Percentiles rank a stretch among this genome's conserved stretches.
These are phyloP conservation scores for Mycena crocata DNA, from an alignment of 768 basidiomycete genomes.

Conservation along the genomic window DNA sequence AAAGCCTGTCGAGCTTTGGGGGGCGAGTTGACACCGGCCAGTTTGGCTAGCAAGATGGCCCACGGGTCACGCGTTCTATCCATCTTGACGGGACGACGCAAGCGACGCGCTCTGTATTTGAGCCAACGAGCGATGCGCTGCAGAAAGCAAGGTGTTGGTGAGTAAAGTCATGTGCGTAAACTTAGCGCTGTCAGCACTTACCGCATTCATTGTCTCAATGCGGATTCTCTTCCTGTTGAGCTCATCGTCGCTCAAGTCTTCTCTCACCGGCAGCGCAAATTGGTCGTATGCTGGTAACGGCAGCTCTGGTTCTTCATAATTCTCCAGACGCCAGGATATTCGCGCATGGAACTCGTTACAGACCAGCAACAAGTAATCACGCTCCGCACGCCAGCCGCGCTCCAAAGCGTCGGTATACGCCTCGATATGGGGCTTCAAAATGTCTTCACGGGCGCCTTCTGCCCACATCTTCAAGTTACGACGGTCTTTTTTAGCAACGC, in stretches of 20 bases:
- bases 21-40: no score
- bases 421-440: no score
- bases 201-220: conserved; percentile 4
- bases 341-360: no score
- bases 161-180: not conserved
- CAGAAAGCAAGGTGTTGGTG: not conserved
- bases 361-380: not conserved
- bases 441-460: no score
- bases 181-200: not conserved
- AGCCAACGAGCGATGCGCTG: not conserved
- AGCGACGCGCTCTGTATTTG: no score
- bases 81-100: not conserved
- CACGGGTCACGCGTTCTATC: not conserved
- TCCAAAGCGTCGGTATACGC: no score
- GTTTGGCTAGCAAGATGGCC: not conserved
- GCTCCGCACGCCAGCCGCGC: conserved; percentile 8
- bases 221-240: not conserved
- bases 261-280: not conserved
- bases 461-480: conserved; percentile 1
- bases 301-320: conserved; percentile 14
- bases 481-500: conserved; percentile 8
- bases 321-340: conserved; percentile 10
- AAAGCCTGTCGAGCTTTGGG: no score
- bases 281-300: not conserved
- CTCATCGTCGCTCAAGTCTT: conserved; percentile 2